These are phyloP conservation scores for Ascomycota sp. DNA, from an alignment of 2,329 filamentous ascomycete genomes.

Conservation along the genomic window DNA sequence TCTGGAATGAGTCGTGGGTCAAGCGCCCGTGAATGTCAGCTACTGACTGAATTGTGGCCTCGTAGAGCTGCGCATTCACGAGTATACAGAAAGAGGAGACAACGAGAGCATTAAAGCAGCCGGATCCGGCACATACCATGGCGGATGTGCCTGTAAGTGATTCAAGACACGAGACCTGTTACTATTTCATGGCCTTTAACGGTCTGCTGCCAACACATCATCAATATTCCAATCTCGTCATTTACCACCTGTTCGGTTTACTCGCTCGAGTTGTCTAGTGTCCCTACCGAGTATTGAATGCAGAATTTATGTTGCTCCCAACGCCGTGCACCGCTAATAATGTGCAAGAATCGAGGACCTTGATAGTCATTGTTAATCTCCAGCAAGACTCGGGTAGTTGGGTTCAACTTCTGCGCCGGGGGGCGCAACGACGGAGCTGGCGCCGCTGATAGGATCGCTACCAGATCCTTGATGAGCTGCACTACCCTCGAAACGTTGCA, in stretches of 20 bases:
- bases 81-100: conserved; percentile 75
- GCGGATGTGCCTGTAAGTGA: conserved; percentile 13
- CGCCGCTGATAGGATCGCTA: conserved; percentile 10
- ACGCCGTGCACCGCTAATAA: conserved; percentile 10
- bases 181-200: too few species aligned
- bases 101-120: conserved; percentile 70
- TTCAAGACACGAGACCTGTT: not conserved
- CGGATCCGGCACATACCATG: conserved; percentile 11
- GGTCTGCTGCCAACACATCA: not conserved
- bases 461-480: conserved; percentile 12
- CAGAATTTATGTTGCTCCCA: not conserved
- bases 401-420: conserved; percentile 52
- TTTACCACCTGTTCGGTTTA: not conserved
- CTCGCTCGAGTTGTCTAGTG: too few species aligned
- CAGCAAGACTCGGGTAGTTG: conserved; percentile 66
- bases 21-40: not conserved
- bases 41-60: not conserved
- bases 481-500: conserved; percentile 11
- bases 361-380: conserved; percentile 31
- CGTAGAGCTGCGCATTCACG: conserved; percentile 69
- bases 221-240: not conserved
- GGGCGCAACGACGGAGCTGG: conserved; percentile 39
- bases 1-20: not conserved
- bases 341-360: not conserved
- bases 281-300: too few species aligned